Evolutionary conservation across 306 rosid genomes (phyloP).

Genomic region (Prunus salicina): DNA sequence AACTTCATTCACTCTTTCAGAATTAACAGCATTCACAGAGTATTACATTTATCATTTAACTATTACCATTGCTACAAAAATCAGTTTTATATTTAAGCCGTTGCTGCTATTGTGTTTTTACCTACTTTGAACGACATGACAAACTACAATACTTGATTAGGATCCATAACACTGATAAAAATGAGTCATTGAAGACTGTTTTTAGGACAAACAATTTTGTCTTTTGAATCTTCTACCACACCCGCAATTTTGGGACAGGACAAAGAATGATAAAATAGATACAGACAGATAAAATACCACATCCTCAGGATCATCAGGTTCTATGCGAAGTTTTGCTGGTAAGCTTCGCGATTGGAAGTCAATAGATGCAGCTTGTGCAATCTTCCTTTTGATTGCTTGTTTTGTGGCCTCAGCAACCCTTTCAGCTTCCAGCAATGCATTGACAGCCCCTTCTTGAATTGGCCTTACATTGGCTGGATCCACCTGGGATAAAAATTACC

Average conservation of each 20-base stretch:
- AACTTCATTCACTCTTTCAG: background rate
- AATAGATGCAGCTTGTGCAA: conserved; percentile 85
- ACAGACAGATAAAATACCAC: conserved; percentile 52
- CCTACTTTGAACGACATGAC: background rate
- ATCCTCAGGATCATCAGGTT: conserved; percentile 93
- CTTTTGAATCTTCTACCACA: background rate
- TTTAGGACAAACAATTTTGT: background rate
- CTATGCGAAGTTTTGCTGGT: conserved; percentile 85
- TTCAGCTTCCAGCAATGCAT: conserved; percentile 89
- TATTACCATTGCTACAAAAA: background rate
- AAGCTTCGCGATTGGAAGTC: conserved; percentile 75
- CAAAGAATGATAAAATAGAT: conserved; percentile 7
- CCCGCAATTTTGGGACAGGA: background rate
- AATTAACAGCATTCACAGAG: background rate
- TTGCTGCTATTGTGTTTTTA: background rate
- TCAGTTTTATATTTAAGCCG: background rate
- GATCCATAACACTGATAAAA: background rate
- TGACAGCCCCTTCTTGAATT: conserved; percentile 68
- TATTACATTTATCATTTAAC: background rate
- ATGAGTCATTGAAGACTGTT: background rate
- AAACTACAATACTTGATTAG: background rate
- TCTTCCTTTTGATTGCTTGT: conserved; percentile 89
- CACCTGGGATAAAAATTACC: conserved; percentile 54
- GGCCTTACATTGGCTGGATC: conserved; percentile 90
- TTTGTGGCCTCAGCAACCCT: conserved; percentile 96